Evolutionary conservation across 129 eudicot species (phyloP).

Genomic region (Calendula officinalis): DNA sequence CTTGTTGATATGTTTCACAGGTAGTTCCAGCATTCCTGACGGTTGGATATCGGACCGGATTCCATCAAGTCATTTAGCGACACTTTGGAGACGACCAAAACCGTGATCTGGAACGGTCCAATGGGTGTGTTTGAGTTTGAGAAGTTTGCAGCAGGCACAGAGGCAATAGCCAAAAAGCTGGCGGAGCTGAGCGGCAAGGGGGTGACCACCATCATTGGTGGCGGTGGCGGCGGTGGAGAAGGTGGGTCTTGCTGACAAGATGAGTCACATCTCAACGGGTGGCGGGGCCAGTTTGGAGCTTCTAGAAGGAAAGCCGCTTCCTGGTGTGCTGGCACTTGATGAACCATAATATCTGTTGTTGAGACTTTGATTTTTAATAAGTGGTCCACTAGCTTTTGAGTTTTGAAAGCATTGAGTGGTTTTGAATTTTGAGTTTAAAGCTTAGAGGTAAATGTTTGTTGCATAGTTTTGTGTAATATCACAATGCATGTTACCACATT

Average conservation of each 20-base stretch:
- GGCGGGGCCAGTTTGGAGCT: slow-evolving; percentile 99
- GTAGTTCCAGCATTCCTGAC: slow-evolving; percentile 67
- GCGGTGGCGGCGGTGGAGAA: slow-evolving; percentile 95
- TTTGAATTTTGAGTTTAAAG: slow-evolving; percentile 24
- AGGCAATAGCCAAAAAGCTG: slow-evolving; percentile 74
- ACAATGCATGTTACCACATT: background rate
- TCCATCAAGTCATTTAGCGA: slow-evolving; percentile 60
- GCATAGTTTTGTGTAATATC: slow-evolving; percentile 17
- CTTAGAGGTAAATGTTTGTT: slow-evolving; percentile 20
- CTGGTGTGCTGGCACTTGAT: slow-evolving; percentile 88
- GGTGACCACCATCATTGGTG: slow-evolving; percentile 90
- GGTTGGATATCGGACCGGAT: slow-evolving; percentile 81
- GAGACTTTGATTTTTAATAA: slow-evolving; percentile 17
- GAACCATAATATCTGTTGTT: background rate
- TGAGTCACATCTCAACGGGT: slow-evolving; percentile 97
- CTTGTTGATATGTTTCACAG: slow-evolving; percentile 25
- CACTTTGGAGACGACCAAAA: slow-evolving; percentile 59
- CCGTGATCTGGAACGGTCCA: slow-evolving; percentile 80
- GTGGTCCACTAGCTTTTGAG: background rate
- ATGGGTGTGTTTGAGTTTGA: slow-evolving; percentile 87
- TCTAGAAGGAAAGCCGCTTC: slow-evolving; percentile 82
- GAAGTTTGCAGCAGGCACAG: slow-evolving; percentile 81
- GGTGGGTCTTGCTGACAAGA: slow-evolving; percentile 90
- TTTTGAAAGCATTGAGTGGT: slow-evolving; percentile 24
- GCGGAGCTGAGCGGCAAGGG: slow-evolving; percentile 80